Percentiles rank a stretch among this genome's conserved stretches.
Evolutionary conservation across 306 rosid species (phyloP).

Genomic region (Corylus heterophylla): DNA sequence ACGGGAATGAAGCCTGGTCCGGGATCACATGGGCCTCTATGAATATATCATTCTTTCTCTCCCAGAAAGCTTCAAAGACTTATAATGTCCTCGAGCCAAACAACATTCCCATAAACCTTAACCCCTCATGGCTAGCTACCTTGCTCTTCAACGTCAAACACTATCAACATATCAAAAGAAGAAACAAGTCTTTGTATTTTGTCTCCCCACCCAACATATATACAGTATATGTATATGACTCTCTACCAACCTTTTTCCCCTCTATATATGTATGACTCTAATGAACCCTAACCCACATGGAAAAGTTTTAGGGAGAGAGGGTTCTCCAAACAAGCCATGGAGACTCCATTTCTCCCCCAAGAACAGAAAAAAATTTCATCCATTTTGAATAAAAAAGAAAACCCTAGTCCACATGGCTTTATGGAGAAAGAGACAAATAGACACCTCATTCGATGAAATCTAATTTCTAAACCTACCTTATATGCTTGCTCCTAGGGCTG

Average conservation of each 20-base stretch:
- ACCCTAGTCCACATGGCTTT: slow-evolving; percentile 21
- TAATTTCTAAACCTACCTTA: background rate
- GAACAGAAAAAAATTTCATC: background rate
- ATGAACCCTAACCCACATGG: background rate
- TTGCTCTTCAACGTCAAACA: background rate
- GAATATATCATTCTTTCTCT: slow-evolving; percentile 3
- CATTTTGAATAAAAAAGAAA: background rate
- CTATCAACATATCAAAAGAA: background rate
- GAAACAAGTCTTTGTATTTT: background rate
- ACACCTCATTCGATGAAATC: background rate
- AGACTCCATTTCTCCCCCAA: background rate
- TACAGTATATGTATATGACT: too few species aligned
- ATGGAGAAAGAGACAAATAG: background rate
- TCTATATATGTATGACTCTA: background rate
- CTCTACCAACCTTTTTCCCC: background rate
- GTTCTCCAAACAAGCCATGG: background rate
- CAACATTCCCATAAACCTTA: slow-evolving; percentile 64
- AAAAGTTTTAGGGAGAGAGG: background rate
- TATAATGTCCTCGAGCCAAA: slow-evolving; percentile 57
- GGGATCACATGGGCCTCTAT: slow-evolving; percentile 37
- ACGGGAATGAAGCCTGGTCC: slow-evolving; percentile 80
- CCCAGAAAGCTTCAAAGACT: slow-evolving; percentile 7
- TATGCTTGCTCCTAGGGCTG: too few species aligned
- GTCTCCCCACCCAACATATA: background rate
- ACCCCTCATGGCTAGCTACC: slow-evolving; percentile 25